Evolutionary conservation across 331 rosid genomes (phyloP).

Genomic region (Pyrus hybrid): DNA sequence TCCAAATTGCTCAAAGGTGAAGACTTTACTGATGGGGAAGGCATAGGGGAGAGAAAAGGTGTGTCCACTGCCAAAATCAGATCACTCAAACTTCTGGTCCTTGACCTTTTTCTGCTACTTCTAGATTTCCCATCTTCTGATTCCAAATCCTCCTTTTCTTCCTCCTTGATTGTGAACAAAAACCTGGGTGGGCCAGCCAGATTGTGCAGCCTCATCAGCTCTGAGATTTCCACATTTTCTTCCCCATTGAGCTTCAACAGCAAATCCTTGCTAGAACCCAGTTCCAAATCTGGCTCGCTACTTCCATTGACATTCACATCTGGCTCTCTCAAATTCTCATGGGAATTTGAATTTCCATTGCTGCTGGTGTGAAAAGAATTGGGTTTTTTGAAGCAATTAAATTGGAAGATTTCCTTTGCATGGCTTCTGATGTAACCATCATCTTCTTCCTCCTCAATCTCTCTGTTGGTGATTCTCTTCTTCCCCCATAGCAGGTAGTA

Average conservation of each 20-base stretch:
- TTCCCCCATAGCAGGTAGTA: constrained; percentile 86
- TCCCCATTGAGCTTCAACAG: constrained; percentile 42
- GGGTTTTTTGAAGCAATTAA: constrained; percentile 41
- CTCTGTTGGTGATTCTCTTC: constrained; percentile 40
- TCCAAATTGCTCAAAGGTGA: constrained; percentile 41
- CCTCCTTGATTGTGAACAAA: constrained; percentile 85
- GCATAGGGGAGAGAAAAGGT: constrained; percentile 45
- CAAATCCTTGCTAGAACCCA: constrained; percentile 38
- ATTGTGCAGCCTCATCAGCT: constrained; percentile 85
- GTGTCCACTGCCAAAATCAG: constrained; percentile 37
- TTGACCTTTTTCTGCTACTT: constrained; percentile 52
- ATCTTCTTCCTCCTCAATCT: constrained; percentile 35
- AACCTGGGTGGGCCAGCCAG: constrained; percentile 81
- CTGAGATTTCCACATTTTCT: constrained; percentile 56
- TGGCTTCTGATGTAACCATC: constrained; percentile 4
- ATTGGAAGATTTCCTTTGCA: constrained; percentile 39
- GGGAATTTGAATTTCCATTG: background rate
- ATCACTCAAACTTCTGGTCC: constrained; percentile 73
- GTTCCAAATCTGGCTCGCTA: constrained; percentile 39
- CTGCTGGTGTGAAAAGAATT: constrained; percentile 15
- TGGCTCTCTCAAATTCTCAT: constrained; percentile 8
- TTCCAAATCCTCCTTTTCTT: constrained; percentile 82
- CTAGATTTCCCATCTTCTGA: constrained; percentile 69
- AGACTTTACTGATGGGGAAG: constrained; percentile 47
- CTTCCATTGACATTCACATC: constrained; percentile 3